Base-by-base conservation (phyloP, 495 filamentous ascomycete species). In the Copromyces sp. region DNA sequence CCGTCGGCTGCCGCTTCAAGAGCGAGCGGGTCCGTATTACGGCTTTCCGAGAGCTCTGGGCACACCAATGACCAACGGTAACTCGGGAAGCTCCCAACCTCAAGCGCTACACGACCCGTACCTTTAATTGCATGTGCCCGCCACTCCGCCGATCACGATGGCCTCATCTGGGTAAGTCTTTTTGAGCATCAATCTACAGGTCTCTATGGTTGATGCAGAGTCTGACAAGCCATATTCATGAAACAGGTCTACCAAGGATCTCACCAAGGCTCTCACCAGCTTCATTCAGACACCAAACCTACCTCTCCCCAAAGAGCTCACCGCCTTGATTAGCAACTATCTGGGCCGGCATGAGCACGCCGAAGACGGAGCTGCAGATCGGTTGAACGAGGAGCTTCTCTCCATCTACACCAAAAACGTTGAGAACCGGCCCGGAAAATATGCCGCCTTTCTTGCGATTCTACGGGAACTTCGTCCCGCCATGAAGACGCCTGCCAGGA, bases 341-440 rank as follows among this genome's bases (percentile, higher is more conserved):
- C 82, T 92, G 37, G 85, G 87, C 42, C 87, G 86, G 74, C 87
- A 90, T 76, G 75, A 77, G 61, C 83, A 83, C 68, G 83, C 85
- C 69, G 90, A 91, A 70, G 89, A 90, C 41, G 80, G 83, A 61
- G 86, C 88, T 38, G 83, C 86, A 12, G 86, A 90, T 65, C 86
- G 88, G 39, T 81, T 92, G 70, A 89, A 91, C 68, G 89, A 92
- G 11, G 91, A 93, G 72, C 82, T 94, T 4, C 81, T 90, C 29
- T 80, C 80, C 20, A 79, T 92, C 68, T 90, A 88, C 78, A 82
- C 87, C 70, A 86, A 84, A 75, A 82, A 83, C 47, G 86, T 93
- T 24, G 79, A 81, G 16, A 84, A 84, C 37, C 80, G 82, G 7
- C 82, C 87, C 3, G 83, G 85, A 45, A 87, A 85, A 71, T 86